Percentiles rank a stretch among this genome's conserved stretches.
Conservation (phyloP, 768 basidiomycete genomes). For the Mycena venus region DNA sequence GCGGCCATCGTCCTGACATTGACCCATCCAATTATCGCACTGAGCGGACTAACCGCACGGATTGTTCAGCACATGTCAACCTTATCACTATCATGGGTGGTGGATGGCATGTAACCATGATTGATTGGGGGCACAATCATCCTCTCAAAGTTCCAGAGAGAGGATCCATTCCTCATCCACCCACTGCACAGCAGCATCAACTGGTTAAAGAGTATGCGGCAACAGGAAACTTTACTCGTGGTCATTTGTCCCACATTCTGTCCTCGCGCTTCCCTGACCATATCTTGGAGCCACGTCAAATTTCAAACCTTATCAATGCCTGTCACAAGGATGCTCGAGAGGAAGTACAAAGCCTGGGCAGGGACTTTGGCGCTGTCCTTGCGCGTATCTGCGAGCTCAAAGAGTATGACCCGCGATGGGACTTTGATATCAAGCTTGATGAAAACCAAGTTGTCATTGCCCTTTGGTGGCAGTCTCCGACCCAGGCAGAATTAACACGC, state of each 20-base stretch:
- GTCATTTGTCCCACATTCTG: constrained; percentile 21
- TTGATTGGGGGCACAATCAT: constrained; percentile 44
- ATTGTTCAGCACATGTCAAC: constrained; percentile 40
- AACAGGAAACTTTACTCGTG: neutral
- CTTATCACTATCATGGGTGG: constrained; percentile 16
- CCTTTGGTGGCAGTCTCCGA: constrained; percentile 50
- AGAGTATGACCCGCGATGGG: constrained; percentile 38
- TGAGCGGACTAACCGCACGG: neutral
- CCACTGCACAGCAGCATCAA: constrained; percentile 36
- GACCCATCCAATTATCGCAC: constrained; percentile 25
- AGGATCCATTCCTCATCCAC: constrained; percentile 24
- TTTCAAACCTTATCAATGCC: constrained; percentile 43
- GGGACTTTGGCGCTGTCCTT: constrained; percentile 44
- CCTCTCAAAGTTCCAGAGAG: constrained; percentile 35
- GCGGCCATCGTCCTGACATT: neutral
- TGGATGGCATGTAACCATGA: constrained; percentile 31
- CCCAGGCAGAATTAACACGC: constrained; percentile 37
- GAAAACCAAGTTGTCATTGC: constrained; percentile 31
- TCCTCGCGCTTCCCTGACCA: constrained; percentile 27
- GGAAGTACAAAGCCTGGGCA: constrained; percentile 39
- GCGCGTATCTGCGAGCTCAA: constrained; percentile 29
- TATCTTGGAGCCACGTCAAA: constrained; percentile 45
- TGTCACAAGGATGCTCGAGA: constrained; percentile 28
- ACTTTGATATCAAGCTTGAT: constrained; percentile 37
- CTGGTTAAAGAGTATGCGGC: constrained; percentile 28